Percentiles rank a stretch among this genome's conserved stretches.
phyloP scores from a whole-genome alignment of 768 basidiomycete genomes.

The Kwoniella heveanensis region DNA sequence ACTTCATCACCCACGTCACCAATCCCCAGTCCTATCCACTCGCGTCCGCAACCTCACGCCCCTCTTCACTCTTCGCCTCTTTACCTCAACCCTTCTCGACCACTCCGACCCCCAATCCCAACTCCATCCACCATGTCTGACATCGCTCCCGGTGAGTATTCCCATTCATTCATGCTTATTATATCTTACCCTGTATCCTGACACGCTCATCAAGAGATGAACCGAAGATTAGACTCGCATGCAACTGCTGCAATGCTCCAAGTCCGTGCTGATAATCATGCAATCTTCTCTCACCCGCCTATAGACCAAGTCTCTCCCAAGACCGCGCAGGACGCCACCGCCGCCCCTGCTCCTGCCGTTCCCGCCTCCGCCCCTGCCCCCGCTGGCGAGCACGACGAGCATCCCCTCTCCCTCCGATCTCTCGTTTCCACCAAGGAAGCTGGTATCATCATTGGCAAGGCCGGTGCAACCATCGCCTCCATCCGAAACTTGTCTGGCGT shows the following conservation, averaged over 20 bases:
- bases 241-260: slow-evolving; percentile 1
- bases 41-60: slow-evolving; percentile 12
- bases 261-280: slow-evolving; percentile 7
- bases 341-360: slow-evolving; percentile 13
- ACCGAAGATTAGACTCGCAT: no score
- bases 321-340: slow-evolving; percentile 30
- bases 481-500: slow-evolving; percentile 92
- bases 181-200: background rate
- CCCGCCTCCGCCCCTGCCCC: slow-evolving; percentile 18
- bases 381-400: slow-evolving; percentile 30
- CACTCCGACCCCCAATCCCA: slow-evolving; percentile 10
- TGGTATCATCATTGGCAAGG: slow-evolving; percentile 64
- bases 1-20: slow-evolving; percentile 12
- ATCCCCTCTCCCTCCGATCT: slow-evolving; percentile 76
- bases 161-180: background rate
- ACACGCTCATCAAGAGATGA: background rate
- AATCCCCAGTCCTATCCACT: slow-evolving; percentile 9
- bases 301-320: slow-evolving; percentile 48
- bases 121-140: slow-evolving; percentile 29
- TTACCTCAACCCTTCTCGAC: slow-evolving; percentile 3
- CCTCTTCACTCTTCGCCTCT: slow-evolving; percentile 13
- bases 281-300: background rate
- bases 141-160: slow-evolving; percentile 26
- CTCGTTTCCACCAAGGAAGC: slow-evolving; percentile 92
- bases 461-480: slow-evolving; percentile 95